Evolutionary conservation across 148 eudicot species (phyloP).

Genomic region (Vaccinium macrocarpon): DNA sequence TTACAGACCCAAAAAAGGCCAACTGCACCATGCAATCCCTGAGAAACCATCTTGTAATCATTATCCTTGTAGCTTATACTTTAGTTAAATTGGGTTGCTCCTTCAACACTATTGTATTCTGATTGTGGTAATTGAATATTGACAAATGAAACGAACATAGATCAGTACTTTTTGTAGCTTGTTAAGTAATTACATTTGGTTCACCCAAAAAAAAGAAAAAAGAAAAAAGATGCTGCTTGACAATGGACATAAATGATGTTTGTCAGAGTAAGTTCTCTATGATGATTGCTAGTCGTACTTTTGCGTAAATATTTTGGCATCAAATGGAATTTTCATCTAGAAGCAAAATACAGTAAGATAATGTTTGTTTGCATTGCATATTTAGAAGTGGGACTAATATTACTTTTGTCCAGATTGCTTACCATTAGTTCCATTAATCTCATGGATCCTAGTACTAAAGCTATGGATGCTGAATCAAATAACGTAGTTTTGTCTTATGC

Average conservation of each 20-base stretch:
- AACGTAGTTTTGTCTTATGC: not conserved
- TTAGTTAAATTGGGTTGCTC: not conserved
- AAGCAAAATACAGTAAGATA: not conserved
- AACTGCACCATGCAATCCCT: no score
- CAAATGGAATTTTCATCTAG: not conserved
- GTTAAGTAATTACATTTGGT: conserved; percentile 1
- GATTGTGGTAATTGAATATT: not conserved
- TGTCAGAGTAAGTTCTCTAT: not conserved
- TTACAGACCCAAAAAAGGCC: no score
- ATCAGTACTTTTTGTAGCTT: not conserved
- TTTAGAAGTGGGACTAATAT: not conserved
- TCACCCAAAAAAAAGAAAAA: not conserved
- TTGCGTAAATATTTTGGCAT: not conserved
- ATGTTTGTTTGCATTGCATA: not conserved
- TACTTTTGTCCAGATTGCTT: not conserved
- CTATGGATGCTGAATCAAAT: not conserved
- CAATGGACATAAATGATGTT: not conserved
- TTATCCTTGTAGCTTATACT: not conserved
- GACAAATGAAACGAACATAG: no score
- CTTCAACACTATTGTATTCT: not conserved
- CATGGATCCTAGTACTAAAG: not conserved
- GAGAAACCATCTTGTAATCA: no score
- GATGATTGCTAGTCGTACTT: not conserved
- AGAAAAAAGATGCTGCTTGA: not conserved
- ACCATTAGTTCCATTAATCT: not conserved